phyloP scores from a whole-genome alignment of 202 grass and related monocot genomes.

The Dendrocalamus latiflorus region DNA sequence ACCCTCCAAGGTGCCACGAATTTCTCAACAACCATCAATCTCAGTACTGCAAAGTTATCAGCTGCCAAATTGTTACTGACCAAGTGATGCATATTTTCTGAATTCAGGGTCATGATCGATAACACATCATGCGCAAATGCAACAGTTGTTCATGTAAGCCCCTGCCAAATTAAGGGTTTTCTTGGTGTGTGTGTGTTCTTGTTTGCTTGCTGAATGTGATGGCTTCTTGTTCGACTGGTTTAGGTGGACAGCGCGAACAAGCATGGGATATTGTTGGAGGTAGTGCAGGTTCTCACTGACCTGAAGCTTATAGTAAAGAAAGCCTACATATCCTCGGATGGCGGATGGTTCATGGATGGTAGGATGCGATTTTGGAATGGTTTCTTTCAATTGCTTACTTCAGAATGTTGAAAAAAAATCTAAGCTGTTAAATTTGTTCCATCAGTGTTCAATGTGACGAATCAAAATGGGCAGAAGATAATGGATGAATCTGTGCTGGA shows the following conservation, averaged over 20 bases:
- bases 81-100: not conserved
- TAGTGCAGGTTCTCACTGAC: conserved; percentile 80
- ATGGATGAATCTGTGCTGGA: conserved; percentile 35
- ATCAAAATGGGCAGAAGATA: conserved; percentile 71
- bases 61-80: not conserved
- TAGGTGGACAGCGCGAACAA: conserved; percentile 92
- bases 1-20: conserved; percentile 75
- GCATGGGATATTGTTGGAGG: conserved; percentile 86
- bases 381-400: conserved; percentile 3
- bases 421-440: conserved; percentile 10
- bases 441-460: conserved; percentile 83
- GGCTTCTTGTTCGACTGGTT: not conserved
- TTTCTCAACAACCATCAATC: not conserved
- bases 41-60: not conserved
- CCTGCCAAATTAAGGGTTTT: not conserved
- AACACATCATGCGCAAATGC: conserved; percentile 68
- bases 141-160: conserved; percentile 66
- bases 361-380: not conserved
- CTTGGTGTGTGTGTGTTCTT: not conserved
- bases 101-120: conserved; percentile 70
- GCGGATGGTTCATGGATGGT: conserved; percentile 98
- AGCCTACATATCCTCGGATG: conserved; percentile 93
- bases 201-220: not conserved
- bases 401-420: not conserved
- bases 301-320: conserved; percentile 82